Evolutionary conservation across 2,329 filamentous ascomycete genomes (phyloP).

Genomic region (Fusarium sororula): DNA sequence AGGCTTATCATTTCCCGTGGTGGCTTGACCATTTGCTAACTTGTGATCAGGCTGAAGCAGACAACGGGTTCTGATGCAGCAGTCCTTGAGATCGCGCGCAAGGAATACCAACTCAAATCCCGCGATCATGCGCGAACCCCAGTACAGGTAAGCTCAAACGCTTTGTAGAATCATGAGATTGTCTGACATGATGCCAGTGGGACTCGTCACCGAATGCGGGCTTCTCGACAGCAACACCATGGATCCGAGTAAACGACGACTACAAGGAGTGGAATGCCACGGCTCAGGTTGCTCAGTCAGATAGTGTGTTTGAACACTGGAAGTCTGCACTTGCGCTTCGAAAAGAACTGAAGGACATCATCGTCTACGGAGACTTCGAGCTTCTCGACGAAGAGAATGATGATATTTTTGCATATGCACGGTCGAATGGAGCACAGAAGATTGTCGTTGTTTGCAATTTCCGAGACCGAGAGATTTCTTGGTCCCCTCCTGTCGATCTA

Average conservation of each 20-base stretch:
- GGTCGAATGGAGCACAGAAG: not conserved
- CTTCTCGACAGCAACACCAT: constrained; percentile 21
- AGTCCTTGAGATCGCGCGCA: constrained; percentile 12
- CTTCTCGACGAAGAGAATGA: constrained; percentile 10
- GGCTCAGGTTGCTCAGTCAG: not conserved
- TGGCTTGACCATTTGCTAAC: not conserved
- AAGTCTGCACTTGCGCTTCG: constrained; percentile 4
- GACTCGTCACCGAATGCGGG: constrained; percentile 19
- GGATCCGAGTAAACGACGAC: constrained; percentile 33
- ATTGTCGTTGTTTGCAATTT: constrained; percentile 20
- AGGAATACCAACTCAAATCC: constrained; percentile 27
- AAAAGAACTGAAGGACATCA: constrained; percentile 1
- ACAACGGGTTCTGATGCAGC: not conserved
- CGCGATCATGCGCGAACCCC: constrained; percentile 26
- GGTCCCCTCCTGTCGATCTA: not conserved
- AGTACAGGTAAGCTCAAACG: constrained; percentile 5
- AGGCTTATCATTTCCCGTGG: not conserved
- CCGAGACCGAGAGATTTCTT: not conserved
- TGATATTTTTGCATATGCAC: constrained; percentile 25
- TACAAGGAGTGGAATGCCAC: constrained; percentile 25
- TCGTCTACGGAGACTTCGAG: constrained; percentile 32
- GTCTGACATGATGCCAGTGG: constrained; percentile 12
- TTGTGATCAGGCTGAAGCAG: not conserved
- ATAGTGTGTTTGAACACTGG: constrained; percentile 30
- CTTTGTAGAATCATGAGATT: no score